phyloP scores from a whole-genome alignment of 1,284 basidiomycete genomes.

The Lignosus rhinocerotis region DNA sequence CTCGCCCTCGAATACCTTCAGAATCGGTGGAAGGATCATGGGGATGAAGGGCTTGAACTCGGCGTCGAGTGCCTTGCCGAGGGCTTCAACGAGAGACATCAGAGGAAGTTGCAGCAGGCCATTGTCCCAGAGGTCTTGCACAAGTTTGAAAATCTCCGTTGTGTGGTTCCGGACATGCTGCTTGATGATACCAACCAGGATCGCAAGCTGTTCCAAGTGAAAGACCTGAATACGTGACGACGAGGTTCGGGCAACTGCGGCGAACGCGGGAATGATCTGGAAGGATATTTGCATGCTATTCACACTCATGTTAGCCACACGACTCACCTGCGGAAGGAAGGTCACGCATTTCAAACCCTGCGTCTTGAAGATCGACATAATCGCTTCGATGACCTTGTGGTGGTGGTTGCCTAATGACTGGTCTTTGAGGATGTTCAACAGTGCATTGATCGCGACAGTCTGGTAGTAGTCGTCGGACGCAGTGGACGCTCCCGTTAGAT shows the following conservation, averaged over 20 bases:
- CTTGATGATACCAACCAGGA: slow-evolving; percentile 96
- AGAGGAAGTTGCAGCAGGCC: slow-evolving; percentile 87
- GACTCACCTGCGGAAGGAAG: slow-evolving; percentile 86
- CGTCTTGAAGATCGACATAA: slow-evolving; percentile 99
- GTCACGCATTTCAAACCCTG: slow-evolving; percentile 96
- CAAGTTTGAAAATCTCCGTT: slow-evolving; percentile 78
- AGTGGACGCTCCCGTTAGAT: slow-evolving; percentile 41
- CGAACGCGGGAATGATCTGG: slow-evolving; percentile 96
- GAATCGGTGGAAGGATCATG: slow-evolving; percentile 85
- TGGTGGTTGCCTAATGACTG: slow-evolving; percentile 85
- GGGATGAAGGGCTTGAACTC: slow-evolving; percentile 99
- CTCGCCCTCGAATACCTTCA: slow-evolving; percentile 91
- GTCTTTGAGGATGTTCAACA: slow-evolving; percentile 90
- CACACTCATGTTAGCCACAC: neutral
- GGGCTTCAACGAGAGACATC: slow-evolving; percentile 90
- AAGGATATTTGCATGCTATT: neutral
- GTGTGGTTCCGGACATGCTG: slow-evolving; percentile 96
- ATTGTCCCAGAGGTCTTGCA: slow-evolving; percentile 91
- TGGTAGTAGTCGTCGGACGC: slow-evolving; percentile 96
- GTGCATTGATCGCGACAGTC: slow-evolving; percentile 90
- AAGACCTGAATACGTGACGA: slow-evolving; percentile 88
- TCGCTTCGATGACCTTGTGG: slow-evolving; percentile 94
- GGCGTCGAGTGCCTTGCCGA: slow-evolving; percentile 94
- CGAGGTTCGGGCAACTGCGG: slow-evolving; percentile 84
- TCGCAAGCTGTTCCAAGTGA: slow-evolving; percentile 95